These are phyloP conservation scores for Alternaria sp. DNA, from an alignment of 2,329 filamentous ascomycete genomes.

Conservation along the genomic window DNA sequence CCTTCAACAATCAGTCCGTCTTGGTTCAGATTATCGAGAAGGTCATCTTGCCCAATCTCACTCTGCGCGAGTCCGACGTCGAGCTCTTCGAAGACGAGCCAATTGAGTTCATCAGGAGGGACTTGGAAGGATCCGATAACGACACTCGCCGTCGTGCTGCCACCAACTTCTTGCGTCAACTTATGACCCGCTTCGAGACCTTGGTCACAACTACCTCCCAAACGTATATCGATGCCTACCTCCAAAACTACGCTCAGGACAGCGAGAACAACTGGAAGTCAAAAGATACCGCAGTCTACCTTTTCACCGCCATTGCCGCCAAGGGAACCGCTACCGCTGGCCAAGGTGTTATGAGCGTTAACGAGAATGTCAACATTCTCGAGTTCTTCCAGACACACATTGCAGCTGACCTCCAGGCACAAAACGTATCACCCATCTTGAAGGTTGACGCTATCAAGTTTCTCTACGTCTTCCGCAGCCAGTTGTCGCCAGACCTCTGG, in stretches of 20 bases:
- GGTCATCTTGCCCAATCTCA: constrained; percentile 92
- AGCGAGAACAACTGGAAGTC: constrained; percentile 82
- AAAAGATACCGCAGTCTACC: constrained; percentile 97
- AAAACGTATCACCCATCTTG: constrained; percentile 79
- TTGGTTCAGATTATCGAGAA: constrained; percentile 92
- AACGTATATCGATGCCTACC: constrained; percentile 85
- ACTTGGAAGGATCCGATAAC: constrained; percentile 94
- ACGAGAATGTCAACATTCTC: constrained; percentile 81
- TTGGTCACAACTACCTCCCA: constrained; percentile 88
- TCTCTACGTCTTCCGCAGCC: constrained; percentile 94
- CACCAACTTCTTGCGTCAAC: constrained; percentile 89
- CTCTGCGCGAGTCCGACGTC: constrained; percentile 89
- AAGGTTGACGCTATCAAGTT: constrained; percentile 99
- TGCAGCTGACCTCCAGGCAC: constrained; percentile 83
- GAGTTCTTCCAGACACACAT: constrained; percentile 96
- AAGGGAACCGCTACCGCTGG: constrained; percentile 88
- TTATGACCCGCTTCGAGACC: constrained; percentile 87
- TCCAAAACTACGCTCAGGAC: constrained; percentile 76
- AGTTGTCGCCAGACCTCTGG: constrained; percentile 92
- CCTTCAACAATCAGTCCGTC: constrained; percentile 84
- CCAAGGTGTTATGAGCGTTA: constrained; percentile 90
- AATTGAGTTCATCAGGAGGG: constrained; percentile 95
- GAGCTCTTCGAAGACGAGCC: constrained; percentile 98
- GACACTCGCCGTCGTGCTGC: constrained; percentile 92
- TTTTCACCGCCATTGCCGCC: constrained; percentile 92